Base-by-base conservation (phyloP, 2,329 filamentous ascomycete genomes). In the Aspergillus neoniger region DNA sequence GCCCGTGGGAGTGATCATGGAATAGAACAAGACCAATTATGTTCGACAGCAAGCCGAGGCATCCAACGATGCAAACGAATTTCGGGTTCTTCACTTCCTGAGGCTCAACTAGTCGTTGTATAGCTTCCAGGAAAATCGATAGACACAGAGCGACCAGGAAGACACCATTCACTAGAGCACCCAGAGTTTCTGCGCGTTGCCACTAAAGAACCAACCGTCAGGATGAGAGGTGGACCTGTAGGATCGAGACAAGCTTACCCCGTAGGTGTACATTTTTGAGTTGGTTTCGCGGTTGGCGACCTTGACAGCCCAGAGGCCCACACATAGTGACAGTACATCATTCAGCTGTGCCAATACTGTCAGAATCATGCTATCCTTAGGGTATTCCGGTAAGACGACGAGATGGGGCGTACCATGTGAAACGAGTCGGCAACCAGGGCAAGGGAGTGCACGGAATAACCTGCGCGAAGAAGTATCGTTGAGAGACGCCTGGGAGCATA, bases 401-500 rank as follows among this genome's bases (percentile, higher is more conserved):
- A n/a, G n/a, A 21, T 17, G 4, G 12, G 36, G 76, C 84, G 69
- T 74, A 92, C 90, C 95, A 99, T 99, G 80, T 99, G 95, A 77
- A 99, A 99, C 62, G 95, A 92, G 81, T 99, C 95, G 57, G 95
- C 95, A 73, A 96, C 92, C 61, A 99, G 85, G 39, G 95, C 95
- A 68, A 99, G 85, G 17, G 95, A 98, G 73, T 93, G 89, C 62
- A 96, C 92, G 65, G 89, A 81, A 81, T 96, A 91, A 63, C 95
- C 84, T 85, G 64, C 43, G 32, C 14, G 39, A 10, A 32, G 53
- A 52, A 47, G 15, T 14, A 23, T 14, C 28, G 59, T 73, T 38
- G 71, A 72, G 67, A 30, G 39, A 28, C 52, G n/a, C 9, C 28
- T 12, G 28, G 9, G 23, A 21, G 3, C 19, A 19, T 10, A n/a